Conservation (phyloP, 1,284 basidiomycete species). For the Malassezia slooffiae region DNA sequence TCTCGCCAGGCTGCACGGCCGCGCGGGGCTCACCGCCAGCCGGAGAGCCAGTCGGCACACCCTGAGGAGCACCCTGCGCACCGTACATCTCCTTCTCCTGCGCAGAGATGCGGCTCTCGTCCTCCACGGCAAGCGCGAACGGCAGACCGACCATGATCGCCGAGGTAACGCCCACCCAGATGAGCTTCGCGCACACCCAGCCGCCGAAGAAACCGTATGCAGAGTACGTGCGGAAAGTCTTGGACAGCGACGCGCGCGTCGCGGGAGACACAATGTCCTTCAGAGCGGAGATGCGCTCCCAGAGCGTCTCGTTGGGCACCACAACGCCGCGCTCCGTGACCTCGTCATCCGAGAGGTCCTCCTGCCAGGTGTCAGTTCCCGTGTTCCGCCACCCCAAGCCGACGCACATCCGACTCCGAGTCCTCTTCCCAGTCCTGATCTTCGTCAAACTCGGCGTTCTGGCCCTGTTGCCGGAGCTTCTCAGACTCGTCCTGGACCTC, state of each 20-base stretch:
- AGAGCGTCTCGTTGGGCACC: constrained; percentile 58
- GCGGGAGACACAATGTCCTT: constrained; percentile 88
- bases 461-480: constrained; percentile 11
- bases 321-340: constrained; percentile 34
- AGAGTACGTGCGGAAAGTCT: constrained; percentile 56
- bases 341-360: constrained; percentile 30
- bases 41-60: background rate
- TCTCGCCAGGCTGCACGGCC: constrained; percentile 14
- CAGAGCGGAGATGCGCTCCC: constrained; percentile 78
- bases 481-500: constrained; percentile 18
- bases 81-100: constrained; percentile 93
- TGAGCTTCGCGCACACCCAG: constrained; percentile 70
- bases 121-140: constrained; percentile 81
- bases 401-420: constrained; percentile 10
- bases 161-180: constrained; percentile 89
- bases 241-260: constrained; percentile 65
- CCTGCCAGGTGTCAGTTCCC: constrained; percentile 12
- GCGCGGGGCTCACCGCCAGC: constrained; percentile 8
- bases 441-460: background rate
- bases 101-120: constrained; percentile 82
- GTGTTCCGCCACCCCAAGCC: too few relatives aligned
- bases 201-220: constrained; percentile 54
- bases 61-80: constrained; percentile 54
- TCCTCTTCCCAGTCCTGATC: constrained; percentile 14
- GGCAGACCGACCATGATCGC: constrained; percentile 86